phyloP scores from a whole-genome alignment of 208 protist genomes.

The Trypanosoma cruzi region DNA sequence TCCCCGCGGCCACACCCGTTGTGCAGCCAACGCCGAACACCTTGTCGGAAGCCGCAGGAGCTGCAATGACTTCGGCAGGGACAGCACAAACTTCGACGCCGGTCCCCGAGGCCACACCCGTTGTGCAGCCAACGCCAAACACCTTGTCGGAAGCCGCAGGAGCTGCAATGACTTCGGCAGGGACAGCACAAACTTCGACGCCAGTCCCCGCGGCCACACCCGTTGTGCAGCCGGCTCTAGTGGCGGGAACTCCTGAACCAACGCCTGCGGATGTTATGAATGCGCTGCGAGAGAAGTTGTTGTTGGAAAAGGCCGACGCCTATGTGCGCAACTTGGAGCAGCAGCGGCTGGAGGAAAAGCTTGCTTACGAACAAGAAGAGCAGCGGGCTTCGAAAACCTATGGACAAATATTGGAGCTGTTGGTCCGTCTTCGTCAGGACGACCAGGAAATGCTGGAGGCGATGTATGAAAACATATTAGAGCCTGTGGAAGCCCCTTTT shows the following conservation, averaged over 20 bases:
- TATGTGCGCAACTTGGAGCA: slow-evolving; percentile 28
- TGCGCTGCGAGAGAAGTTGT: slow-evolving; percentile 29
- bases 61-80: background rate
- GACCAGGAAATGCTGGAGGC: slow-evolving; percentile 32
- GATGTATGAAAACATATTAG: slow-evolving; percentile 21
- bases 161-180: background rate
- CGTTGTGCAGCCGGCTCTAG: background rate
- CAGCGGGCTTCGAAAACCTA: background rate
- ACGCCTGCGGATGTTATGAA: slow-evolving; percentile 28
- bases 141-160: background rate
- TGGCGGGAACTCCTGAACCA: background rate
- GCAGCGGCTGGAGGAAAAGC: slow-evolving; percentile 3
- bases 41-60: background rate
- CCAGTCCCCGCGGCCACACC: background rate
- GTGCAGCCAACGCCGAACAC: background rate
- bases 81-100: background rate
- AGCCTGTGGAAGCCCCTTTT: background rate
- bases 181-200: background rate
- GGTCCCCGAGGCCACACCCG: background rate
- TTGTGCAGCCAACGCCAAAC: background rate
- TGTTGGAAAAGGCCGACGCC: slow-evolving; percentile 29
- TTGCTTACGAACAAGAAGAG: background rate
- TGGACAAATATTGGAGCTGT: slow-evolving; percentile 14
- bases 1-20: background rate
- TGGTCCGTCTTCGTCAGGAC: slow-evolving; percentile 24